phyloP scores from a whole-genome alignment of 1,284 basidiomycete species.

The Leccinum angustisporum region DNA sequence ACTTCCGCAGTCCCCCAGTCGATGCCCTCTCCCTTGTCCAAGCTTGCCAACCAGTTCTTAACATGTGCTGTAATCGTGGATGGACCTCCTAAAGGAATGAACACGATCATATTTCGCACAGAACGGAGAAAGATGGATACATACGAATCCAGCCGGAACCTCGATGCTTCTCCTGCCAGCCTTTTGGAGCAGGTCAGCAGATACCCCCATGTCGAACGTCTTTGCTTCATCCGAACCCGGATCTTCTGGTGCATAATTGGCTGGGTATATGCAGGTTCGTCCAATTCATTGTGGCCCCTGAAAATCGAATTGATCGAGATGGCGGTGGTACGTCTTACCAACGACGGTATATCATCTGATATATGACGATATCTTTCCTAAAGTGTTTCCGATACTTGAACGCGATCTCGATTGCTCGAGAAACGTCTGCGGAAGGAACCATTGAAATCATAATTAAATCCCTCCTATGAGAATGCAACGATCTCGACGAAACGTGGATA shows the following conservation, averaged over 20 bases:
- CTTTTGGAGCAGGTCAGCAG: constrained; percentile 46
- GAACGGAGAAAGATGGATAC: constrained; percentile 27
- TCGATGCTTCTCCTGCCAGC: constrained; percentile 72
- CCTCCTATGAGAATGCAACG: neutral
- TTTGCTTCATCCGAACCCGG: constrained; percentile 56
- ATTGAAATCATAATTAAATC: neutral
- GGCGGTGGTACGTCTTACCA: constrained; percentile 46
- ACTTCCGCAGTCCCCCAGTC: constrained; percentile 91
- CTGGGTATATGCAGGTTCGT: constrained; percentile 88
- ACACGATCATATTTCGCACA: neutral
- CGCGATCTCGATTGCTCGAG: constrained; percentile 74
- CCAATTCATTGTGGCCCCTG: constrained; percentile 87
- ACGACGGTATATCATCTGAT: constrained; percentile 84
- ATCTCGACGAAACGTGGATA: constrained; percentile 8
- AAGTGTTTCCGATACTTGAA: constrained; percentile 84
- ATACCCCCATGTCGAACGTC: constrained; percentile 71
- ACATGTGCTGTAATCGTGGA: constrained; percentile 78
- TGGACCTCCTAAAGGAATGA: constrained; percentile 63
- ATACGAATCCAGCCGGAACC: constrained; percentile 74
- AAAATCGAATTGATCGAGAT: constrained; percentile 1
- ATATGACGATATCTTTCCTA: constrained; percentile 85
- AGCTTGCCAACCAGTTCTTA: constrained; percentile 68
- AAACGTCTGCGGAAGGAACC: constrained; percentile 55
- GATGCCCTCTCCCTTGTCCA: constrained; percentile 70
- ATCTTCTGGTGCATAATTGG: constrained; percentile 90